These are phyloP conservation scores for Phoma sp. DNA, from an alignment of 2,329 filamentous ascomycete species.

Conservation along the genomic window DNA sequence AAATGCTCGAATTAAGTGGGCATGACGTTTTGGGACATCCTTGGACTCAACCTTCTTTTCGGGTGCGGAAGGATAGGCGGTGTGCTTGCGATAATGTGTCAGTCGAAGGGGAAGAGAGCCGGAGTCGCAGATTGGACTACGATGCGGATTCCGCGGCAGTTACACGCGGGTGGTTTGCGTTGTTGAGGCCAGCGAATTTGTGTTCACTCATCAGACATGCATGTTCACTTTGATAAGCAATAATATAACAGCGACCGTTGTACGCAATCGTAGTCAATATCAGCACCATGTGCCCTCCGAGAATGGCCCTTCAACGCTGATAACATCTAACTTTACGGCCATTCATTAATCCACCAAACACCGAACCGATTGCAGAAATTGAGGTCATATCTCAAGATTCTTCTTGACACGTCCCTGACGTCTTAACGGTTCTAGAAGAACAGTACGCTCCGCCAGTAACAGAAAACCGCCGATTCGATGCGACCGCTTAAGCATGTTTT, in stretches of 20 bases:
- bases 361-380: constrained; percentile 12
- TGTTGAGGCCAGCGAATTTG: background rate
- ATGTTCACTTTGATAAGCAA: background rate
- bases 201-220: background rate
- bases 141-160: background rate
- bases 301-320: constrained; percentile 11
- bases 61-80: constrained; percentile 15
- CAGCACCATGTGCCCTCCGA: background rate
- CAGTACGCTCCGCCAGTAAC: background rate
- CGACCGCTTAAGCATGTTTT: background rate
- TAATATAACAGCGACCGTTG: background rate
- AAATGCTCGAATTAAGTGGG: constrained; percentile 18
- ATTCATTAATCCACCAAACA: constrained; percentile 1
- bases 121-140: constrained; percentile 1
- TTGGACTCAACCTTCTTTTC: constrained; percentile 8
- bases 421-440: background rate
- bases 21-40: constrained; percentile 23
- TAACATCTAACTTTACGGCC: background rate
- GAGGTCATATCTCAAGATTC: background rate
- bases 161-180: background rate
- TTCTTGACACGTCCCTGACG: background rate
- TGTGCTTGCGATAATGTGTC: background rate
- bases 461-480: background rate
- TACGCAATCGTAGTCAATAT: background rate
- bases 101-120: background rate